Evolutionary conservation across 345 rosid species (phyloP), one percentile per base, ranked within the genome.

Genomic region (Hibiscus tridactylites): DNA sequence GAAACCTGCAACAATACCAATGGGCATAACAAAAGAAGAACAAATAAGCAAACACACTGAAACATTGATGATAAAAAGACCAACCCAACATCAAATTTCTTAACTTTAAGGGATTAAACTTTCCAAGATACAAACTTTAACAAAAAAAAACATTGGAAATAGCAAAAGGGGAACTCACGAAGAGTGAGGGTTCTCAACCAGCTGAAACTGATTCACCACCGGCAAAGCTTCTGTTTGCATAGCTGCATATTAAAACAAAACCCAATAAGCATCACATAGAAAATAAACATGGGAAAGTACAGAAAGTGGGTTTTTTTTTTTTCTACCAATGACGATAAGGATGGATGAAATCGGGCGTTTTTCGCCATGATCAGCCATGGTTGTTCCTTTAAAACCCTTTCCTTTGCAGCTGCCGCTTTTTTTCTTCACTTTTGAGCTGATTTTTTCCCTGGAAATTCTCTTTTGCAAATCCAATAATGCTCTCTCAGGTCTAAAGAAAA

Each of bases 161-260:
- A 35, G 62, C n/a, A 11, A 9, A 19, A 21, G 16, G 7, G 7
- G 65, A 83, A 79, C 84, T 80, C 60, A 93, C 98, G 74, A 74
- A 4, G 97, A 61, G 17, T 73, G 80, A 11, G 60, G 71, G 66
- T 87, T 91, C 78, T 88, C 83, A 33, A 75, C 75, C 57, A 91
- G 88, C 60, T 81, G 72, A 75, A 94, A 82, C 81, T 73, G 88
- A 58, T 86, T 76, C 50, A 94, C 96, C 76, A 94, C 54, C 56
- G 93, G 95, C 84, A 86, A 77, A 52, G 97, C 98, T 81, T 94
- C 97, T 65, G 90, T 80, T 77, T 87, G 95, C 97, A 94, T 90
- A 80, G 97, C 98, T 94, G 73, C 44, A 50, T 19, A 68, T 53
- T 65, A 17, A 42, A 9, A 56, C 64, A 12, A 21, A 7, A 47